Evolutionary conservation across 805 yeast species (phyloP).

Genomic region (Wickerhamiella kazuoi): DNA sequence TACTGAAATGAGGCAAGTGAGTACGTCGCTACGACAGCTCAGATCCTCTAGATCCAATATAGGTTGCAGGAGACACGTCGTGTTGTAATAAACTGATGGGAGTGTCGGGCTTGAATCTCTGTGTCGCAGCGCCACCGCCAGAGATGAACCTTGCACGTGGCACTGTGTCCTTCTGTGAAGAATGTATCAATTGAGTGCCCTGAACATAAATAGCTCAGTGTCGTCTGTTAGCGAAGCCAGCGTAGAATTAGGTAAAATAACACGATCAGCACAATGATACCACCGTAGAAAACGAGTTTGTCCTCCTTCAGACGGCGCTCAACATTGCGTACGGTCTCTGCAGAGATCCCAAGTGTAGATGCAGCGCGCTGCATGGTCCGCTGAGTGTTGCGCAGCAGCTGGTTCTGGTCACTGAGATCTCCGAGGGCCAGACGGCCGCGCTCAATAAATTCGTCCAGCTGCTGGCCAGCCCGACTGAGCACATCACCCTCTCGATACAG

Average conservation of each 20-base stretch:
- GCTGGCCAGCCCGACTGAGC: constrained; percentile 49
- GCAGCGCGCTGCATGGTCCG: constrained; percentile 48
- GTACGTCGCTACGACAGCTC: too few species aligned
- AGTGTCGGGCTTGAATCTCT: too few species aligned
- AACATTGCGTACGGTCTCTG: constrained; percentile 60
- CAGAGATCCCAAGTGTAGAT: constrained; percentile 70
- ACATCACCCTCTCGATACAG: constrained; percentile 47
- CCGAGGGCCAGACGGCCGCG: constrained; percentile 77
- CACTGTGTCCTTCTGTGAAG: too few species aligned
- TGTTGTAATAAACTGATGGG: too few species aligned
- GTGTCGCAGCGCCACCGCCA: too few species aligned
- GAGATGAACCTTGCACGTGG: too few species aligned
- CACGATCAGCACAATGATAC: constrained; percentile 42
- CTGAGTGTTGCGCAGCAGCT: constrained; percentile 45
- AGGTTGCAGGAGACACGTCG: too few species aligned
- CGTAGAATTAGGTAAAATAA: constrained; percentile 50
- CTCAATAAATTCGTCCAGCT: constrained; percentile 75
- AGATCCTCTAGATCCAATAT: too few species aligned
- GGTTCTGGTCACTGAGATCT: constrained; percentile 73
- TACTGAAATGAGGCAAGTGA: too few species aligned
- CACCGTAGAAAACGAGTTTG: constrained; percentile 70
- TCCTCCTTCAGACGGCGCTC: constrained; percentile 74
- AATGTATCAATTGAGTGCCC: background rate
- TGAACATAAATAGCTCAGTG: background rate
- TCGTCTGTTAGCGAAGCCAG: constrained; percentile 37